phyloP scores from a whole-genome alignment of 139 green algal genomes.

The Closterium sp. region DNA sequence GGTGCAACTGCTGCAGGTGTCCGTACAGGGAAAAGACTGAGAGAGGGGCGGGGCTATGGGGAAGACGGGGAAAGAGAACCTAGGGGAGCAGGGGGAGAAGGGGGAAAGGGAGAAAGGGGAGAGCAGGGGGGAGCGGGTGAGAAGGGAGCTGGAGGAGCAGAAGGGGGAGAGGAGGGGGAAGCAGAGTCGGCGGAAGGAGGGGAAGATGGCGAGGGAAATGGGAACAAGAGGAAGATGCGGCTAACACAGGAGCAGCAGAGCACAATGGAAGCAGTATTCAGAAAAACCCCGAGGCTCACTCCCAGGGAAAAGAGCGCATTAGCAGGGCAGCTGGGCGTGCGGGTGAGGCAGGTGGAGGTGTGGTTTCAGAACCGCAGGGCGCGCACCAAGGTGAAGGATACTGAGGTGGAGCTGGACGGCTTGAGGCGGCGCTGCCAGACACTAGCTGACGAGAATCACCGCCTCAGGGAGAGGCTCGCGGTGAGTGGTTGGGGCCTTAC shows the following conservation, averaged over 20 bases:
- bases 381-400: conserved; percentile 33
- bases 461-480: not conserved
- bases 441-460: not conserved
- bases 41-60: too few species aligned
- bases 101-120: not conserved
- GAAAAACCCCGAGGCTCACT: not conserved
- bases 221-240: not conserved
- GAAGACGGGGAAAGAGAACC: not conserved
- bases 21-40: not conserved
- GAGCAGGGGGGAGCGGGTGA: not conserved
- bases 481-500: not conserved
- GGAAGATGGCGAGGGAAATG: not conserved
- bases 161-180: not conserved
- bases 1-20: not conserved
- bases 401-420: not conserved
- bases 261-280: not conserved
- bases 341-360: conserved; percentile 25
- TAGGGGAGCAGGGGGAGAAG: too few species aligned
- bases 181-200: not conserved
- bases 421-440: not conserved
- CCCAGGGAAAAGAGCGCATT: not conserved
- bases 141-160: not conserved
- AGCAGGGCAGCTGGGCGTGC: conserved; percentile 9
- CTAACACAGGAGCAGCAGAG: not conserved
- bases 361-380: conserved; percentile 25